These are phyloP conservation scores for Jacaranda copaia DNA, from an alignment of 257 asterid species.

Conservation along the genomic window DNA sequence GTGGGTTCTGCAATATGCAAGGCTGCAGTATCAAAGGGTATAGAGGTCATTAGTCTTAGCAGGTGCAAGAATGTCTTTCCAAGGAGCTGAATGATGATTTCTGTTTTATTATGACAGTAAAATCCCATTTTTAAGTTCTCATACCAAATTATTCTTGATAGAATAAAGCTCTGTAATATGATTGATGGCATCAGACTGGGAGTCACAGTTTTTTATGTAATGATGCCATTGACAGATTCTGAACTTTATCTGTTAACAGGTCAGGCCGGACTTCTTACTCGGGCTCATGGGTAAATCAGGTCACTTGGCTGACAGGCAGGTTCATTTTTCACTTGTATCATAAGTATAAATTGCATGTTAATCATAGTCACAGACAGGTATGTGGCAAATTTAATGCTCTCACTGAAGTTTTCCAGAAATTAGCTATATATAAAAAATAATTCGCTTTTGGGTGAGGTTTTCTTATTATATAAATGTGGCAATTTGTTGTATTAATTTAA, in stretches of 20 bases:
- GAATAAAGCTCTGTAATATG: slow-evolving; percentile 10
- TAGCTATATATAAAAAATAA: neutral
- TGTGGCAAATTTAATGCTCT: too few relatives aligned
- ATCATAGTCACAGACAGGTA: neutral
- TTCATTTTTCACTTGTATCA: slow-evolving; percentile 43
- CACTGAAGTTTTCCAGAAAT: neutral
- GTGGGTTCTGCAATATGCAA: slow-evolving; percentile 98
- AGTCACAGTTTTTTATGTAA: slow-evolving; percentile 1
- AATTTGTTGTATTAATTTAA: neutral
- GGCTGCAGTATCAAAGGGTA: slow-evolving; percentile 97
- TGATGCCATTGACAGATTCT: slow-evolving; percentile 26
- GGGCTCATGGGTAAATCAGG: slow-evolving; percentile 91
- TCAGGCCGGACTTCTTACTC: slow-evolving; percentile 82
- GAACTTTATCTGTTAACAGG: slow-evolving; percentile 50
- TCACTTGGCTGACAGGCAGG: slow-evolving; percentile 93
- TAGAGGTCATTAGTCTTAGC: slow-evolving; percentile 96
- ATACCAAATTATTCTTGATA: slow-evolving; percentile 13
- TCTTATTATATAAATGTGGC: neutral
- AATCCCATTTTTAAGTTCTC: slow-evolving; percentile 5
- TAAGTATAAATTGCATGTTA: slow-evolving; percentile 17
- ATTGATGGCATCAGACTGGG: neutral
- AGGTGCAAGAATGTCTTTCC: slow-evolving; percentile 58
- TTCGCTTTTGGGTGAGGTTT: neutral
- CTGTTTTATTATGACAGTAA: slow-evolving; percentile 28
- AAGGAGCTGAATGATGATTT: slow-evolving; percentile 35